Evolutionary conservation across 1,284 basidiomycete species (phyloP).

Genomic region (Fomitopsis pinicola): DNA sequence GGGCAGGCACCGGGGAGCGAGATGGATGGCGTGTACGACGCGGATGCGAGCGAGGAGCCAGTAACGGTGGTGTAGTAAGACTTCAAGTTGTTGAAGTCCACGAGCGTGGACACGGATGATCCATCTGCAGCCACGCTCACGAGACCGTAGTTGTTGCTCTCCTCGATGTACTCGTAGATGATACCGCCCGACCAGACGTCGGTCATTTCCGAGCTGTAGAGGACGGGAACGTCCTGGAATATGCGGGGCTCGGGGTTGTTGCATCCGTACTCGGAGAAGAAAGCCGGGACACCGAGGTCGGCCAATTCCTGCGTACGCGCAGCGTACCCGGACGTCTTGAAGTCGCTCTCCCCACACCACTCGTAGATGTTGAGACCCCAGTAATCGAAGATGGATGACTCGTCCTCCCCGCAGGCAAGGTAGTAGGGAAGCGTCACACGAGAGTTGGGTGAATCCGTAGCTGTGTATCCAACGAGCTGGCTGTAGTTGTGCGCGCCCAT

Average conservation of each 20-base stretch:
- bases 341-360: constrained; percentile 6
- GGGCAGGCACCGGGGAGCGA: constrained; percentile 5
- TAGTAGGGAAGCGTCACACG: constrained; percentile 6
- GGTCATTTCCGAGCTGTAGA: constrained; percentile 7
- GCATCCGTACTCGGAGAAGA: constrained; percentile 10
- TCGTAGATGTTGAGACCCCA: constrained; percentile 10
- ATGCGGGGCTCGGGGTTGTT: constrained; percentile 5
- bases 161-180: constrained; percentile 8
- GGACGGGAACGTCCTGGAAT: constrained; percentile 4
- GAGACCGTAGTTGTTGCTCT: constrained; percentile 7
- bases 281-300: constrained; percentile 5
- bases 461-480: constrained; percentile 9
- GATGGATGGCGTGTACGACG: constrained; percentile 6
- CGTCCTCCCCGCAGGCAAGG: constrained; percentile 7
- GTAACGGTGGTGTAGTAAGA: background rate
- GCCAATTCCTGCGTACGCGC: constrained; percentile 6
- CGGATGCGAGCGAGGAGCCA: background rate
- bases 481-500: constrained; percentile 3
- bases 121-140: constrained; percentile 5
- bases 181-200: constrained; percentile 8
- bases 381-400: constrained; percentile 4
- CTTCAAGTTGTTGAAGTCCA: constrained; percentile 9
- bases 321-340: constrained; percentile 3
- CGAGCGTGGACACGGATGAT: constrained; percentile 1
- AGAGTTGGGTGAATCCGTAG: constrained; percentile 7